Evolutionary conservation across 345 rosid species (phyloP).

Genomic region (Boechera retrofracta): DNA sequence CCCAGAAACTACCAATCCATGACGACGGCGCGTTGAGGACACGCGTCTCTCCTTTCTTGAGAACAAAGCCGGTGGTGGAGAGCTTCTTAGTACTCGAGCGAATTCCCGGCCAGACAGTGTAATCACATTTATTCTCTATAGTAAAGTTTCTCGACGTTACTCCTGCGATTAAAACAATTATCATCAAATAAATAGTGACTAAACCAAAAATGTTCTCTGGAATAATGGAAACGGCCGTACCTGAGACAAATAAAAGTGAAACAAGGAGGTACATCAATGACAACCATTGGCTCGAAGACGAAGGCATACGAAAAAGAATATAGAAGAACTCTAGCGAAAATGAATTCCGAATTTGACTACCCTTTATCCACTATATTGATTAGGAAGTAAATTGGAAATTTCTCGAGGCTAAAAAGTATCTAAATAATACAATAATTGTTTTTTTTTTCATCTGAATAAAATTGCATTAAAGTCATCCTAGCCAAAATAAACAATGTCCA

Average conservation of each 20-base stretch:
- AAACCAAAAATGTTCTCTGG: background rate
- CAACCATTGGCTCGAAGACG: conserved; percentile 13
- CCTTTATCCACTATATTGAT: background rate
- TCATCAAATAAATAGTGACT: background rate
- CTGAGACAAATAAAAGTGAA: background rate
- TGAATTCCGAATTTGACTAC: background rate
- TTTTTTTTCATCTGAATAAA: too few relatives aligned
- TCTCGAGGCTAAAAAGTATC: background rate
- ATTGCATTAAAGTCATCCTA: background rate
- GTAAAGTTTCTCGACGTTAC: background rate
- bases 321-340: background rate
- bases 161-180: conserved; percentile 1
- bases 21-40: conserved; percentile 29
- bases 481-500: too few relatives aligned
- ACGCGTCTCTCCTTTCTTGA: conserved; percentile 44
- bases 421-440: too few relatives aligned
- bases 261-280: background rate
- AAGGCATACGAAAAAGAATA: background rate
- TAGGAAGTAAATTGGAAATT: background rate
- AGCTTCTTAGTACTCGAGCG: conserved; percentile 15
- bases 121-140: conserved; percentile 52
- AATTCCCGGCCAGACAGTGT: conserved; percentile 59
- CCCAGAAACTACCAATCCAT: conserved; percentile 66
- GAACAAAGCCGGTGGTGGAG: conserved; percentile 57
- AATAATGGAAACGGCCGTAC: background rate